phyloP scores from a whole-genome alignment of 768 basidiomycete genomes.

The Leccinum subgranulosum region DNA sequence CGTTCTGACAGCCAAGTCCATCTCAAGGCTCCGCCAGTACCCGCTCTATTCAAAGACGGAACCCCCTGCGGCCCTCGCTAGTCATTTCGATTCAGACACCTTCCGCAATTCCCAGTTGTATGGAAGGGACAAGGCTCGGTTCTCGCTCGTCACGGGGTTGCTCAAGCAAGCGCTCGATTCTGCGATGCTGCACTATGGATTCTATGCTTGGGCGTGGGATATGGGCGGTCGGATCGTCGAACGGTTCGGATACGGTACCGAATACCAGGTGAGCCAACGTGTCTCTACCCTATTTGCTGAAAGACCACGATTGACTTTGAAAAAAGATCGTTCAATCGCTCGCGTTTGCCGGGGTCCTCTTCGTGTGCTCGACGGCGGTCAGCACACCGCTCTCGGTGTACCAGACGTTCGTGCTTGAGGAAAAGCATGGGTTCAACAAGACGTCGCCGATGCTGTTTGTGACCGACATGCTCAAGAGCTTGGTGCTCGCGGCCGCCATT shows the following conservation, averaged over 20 bases:
- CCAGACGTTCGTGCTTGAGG: constrained; percentile 90
- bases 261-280: constrained; percentile 59
- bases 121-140: constrained; percentile 86
- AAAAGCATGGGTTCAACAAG: constrained; percentile 97
- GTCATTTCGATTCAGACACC: constrained; percentile 63
- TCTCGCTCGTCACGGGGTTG: constrained; percentile 68
- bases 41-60: constrained; percentile 74
- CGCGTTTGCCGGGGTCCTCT: constrained; percentile 66
- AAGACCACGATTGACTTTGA: neutral
- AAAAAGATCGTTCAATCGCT: constrained; percentile 76
- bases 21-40: constrained; percentile 69
- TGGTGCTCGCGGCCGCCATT: constrained; percentile 64
- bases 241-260: constrained; percentile 57
- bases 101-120: constrained; percentile 92
- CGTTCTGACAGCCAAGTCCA: neutral
- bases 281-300: neutral
- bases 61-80: constrained; percentile 68
- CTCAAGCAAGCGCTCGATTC: constrained; percentile 74
- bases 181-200: constrained; percentile 65
- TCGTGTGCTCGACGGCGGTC: constrained; percentile 62
- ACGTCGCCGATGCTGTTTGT: constrained; percentile 75
- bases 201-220: constrained; percentile 83
- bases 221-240: constrained; percentile 51
- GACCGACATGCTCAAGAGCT: constrained; percentile 77
- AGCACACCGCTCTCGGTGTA: constrained; percentile 77